These are phyloP conservation scores for Eruca vesicaria DNA, from an alignment of 441 rosid species.

Conservation along the genomic window DNA sequence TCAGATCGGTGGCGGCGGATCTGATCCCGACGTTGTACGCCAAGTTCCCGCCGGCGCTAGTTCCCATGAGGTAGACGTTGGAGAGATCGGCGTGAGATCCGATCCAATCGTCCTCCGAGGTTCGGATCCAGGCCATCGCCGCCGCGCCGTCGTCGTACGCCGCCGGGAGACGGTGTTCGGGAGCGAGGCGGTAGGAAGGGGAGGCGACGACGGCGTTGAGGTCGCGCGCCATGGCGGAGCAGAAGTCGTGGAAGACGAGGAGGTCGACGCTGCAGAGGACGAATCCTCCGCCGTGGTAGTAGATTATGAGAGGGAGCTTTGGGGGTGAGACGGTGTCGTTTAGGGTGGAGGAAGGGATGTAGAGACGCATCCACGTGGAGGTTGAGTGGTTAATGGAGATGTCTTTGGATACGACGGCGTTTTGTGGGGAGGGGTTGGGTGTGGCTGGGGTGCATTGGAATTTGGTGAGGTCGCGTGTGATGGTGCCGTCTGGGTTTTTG, in stretches of 20 bases:
- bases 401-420: slow-evolving; percentile 34
- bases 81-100: slow-evolving; percentile 23
- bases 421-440: slow-evolving; percentile 28
- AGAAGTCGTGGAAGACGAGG: slow-evolving; percentile 15
- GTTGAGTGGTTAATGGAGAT: slow-evolving; percentile 25
- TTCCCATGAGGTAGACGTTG: slow-evolving; percentile 48
- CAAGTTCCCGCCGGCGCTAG: slow-evolving; percentile 52
- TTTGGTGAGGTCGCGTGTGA: slow-evolving; percentile 37
- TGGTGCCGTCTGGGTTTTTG: slow-evolving; percentile 50
- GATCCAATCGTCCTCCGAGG: slow-evolving; percentile 42
- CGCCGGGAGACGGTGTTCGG: slow-evolving; percentile 63
- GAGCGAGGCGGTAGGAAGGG: slow-evolving; percentile 49
- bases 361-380: slow-evolving; percentile 48
- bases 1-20: neutral
- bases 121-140: slow-evolving; percentile 40
- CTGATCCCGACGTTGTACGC: slow-evolving; percentile 43
- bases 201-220: slow-evolving; percentile 41
- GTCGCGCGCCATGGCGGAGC: slow-evolving; percentile 30
- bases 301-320: slow-evolving; percentile 49
- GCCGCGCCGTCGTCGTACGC: slow-evolving; percentile 56
- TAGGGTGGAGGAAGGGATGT: slow-evolving; percentile 33
- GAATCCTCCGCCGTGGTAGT: slow-evolving; percentile 63
- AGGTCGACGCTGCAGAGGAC: slow-evolving; percentile 34
- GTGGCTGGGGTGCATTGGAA: slow-evolving; percentile 11
- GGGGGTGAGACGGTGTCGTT: neutral